A percentile compares a stretch with the other conserved stretches of the same genome.
Evolutionary conservation across 192 early-diverging fungal genomes (phyloP).

Genomic region (Funneliformis geosporum): DNA sequence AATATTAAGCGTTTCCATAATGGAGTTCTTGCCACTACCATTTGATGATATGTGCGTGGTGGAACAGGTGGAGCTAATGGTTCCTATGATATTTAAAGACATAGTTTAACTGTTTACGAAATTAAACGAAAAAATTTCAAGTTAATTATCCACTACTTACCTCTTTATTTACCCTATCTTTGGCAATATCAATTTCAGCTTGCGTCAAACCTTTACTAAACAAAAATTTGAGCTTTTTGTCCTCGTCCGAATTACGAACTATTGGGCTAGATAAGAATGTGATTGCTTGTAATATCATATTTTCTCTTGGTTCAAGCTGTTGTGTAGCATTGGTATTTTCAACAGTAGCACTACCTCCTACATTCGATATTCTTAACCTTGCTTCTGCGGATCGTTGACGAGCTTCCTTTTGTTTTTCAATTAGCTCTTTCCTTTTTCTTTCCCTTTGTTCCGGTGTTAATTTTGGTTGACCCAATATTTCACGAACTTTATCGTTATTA

Average conservation of each 20-base stretch:
- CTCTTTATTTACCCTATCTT: slow-evolving; percentile 31
- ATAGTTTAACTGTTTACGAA: not conserved
- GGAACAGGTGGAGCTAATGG: slow-evolving; percentile 1
- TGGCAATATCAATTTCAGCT: slow-evolving; percentile 67
- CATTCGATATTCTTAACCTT: not conserved
- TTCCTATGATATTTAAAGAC: not conserved
- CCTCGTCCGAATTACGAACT: slow-evolving; percentile 61
- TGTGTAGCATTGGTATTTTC: not conserved
- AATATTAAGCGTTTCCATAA: not conserved
- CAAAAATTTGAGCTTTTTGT: slow-evolving; percentile 69
- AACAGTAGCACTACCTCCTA: not conserved
- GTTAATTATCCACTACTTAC: not conserved
- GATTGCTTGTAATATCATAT: slow-evolving; percentile 52
- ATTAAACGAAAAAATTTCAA: not conserved
- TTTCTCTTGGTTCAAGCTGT: slow-evolving; percentile 40
- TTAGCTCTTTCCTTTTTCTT: not conserved
- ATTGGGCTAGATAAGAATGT: slow-evolving; percentile 68
- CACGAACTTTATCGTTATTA: slow-evolving; percentile 4
- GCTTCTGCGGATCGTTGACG: not conserved
- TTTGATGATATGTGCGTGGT: slow-evolving; percentile 28
- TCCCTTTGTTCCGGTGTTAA: slow-evolving; percentile 4
- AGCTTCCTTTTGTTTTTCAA: slow-evolving; percentile 13
- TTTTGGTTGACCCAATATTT: not conserved
- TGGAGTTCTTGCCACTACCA: not conserved
- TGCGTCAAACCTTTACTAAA: slow-evolving; percentile 68